Evolutionary conservation across 208 protist species (phyloP).

Genomic region (Trypanosomatidae sp.): DNA sequence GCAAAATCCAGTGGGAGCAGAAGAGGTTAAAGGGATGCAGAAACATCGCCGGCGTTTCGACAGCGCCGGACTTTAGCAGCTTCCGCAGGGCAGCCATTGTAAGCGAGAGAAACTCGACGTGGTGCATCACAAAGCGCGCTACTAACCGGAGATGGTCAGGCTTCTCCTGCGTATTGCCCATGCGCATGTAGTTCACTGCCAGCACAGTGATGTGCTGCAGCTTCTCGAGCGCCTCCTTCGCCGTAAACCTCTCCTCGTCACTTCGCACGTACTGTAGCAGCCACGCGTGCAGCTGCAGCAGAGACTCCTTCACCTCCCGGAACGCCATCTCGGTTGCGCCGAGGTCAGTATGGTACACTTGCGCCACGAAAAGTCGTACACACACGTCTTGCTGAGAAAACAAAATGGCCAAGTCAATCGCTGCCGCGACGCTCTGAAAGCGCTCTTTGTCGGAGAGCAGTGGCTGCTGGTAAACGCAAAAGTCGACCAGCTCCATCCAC

Average conservation of each 20-base stretch:
- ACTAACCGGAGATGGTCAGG: constrained; percentile 54
- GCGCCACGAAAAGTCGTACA: constrained; percentile 34
- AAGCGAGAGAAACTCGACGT: constrained; percentile 77
- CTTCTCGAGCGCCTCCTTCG: constrained; percentile 28
- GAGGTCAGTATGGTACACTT: constrained; percentile 25
- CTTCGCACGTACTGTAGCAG: constrained; percentile 52
- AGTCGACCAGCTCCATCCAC: constrained; percentile 44
- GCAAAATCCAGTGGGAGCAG: constrained; percentile 66
- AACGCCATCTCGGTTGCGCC: constrained; percentile 28
- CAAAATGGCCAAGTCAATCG: constrained; percentile 24
- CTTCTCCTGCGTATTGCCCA: constrained; percentile 47
- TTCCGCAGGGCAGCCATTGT: constrained; percentile 60
- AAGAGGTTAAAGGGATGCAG: constrained; percentile 82
- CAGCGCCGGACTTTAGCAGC: constrained; percentile 32
- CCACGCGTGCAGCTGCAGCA: constrained; percentile 38
- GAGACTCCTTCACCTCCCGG: constrained; percentile 42
- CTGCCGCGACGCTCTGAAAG: constrained; percentile 20
- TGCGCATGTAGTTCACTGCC: constrained; percentile 83
- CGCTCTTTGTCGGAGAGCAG: constrained; percentile 32
- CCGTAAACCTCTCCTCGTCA: not conserved
- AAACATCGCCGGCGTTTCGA: constrained; percentile 22
- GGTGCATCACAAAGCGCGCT: constrained; percentile 81
- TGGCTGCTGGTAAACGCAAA: constrained; percentile 33
- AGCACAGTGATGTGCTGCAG: constrained; percentile 64
- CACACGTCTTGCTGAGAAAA: constrained; percentile 29